Base-by-base conservation (phyloP, 768 basidiomycete species). In the Hydnomerulius pinastri region DNA sequence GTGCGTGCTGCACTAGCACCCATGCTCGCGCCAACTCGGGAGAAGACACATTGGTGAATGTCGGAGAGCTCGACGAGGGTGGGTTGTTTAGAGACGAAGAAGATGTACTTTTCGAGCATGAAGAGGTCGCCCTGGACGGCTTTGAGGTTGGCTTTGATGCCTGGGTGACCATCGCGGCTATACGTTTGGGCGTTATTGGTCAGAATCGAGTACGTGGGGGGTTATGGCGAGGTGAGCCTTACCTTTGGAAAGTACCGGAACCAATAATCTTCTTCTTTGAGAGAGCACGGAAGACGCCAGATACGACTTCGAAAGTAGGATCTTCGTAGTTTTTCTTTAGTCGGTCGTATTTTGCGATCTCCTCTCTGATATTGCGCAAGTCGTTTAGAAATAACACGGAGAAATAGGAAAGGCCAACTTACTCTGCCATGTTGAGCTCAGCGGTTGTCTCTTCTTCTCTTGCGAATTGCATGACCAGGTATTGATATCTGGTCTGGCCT, bases 81-180 rank as follows among this genome's bases (percentile, higher is more conserved):
- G 1, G 97, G 96, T 57, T 90, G 87, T 70, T 98, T 98, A 48
- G 96, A 94, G 54, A 98, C 92, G 73, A 98, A 98, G 72, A 99
- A 92, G 41, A 99, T 79, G 68, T 89, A 92, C 80, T 98, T 98
- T 63, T 98, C 97, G 56, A 99, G 86, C 77, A 98, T 82, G 80
- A 97, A 98, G 27, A 99, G 83, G 67, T 98, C 94, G 53, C 97
- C 97, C 69, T 96, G 93, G 4, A 90, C 80, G 37, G 97, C 97
- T 72, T 98, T 98, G 59, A 98, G 78, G 68, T 98, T 97, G 60
- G 92, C 93, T 73, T 98, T 98, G 73, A 99, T 87, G n/a, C 92
- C 92, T 13, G 90, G 87, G 56, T 93, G 87, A 4, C 93, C 92
- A 59, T 88, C 86, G 25, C 89, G 91, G 59, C 93, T 96, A 23